phyloP scores from a whole-genome alignment of 2,329 filamentous ascomycete genomes.

The Arthrobotrys megalospora region DNA sequence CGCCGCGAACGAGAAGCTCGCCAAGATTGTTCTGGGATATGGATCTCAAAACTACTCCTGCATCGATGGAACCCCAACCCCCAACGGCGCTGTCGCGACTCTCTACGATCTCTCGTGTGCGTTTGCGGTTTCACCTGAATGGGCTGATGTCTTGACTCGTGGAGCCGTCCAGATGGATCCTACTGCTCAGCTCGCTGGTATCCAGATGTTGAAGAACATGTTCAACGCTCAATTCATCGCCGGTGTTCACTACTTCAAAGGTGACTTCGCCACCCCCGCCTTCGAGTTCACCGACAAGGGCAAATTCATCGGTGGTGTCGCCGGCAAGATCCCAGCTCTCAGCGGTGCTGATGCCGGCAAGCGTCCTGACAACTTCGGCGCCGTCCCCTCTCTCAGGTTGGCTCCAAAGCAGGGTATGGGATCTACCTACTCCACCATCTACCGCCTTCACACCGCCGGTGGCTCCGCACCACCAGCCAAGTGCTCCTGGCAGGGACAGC shows the following conservation, averaged over 20 bases:
- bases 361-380: constrained; percentile 72
- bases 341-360: constrained; percentile 50
- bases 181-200: constrained; percentile 65
- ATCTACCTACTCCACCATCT: constrained; percentile 77
- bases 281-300: constrained; percentile 79
- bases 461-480: constrained; percentile 79
- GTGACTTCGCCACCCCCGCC: constrained; percentile 78
- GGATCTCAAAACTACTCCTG: constrained; percentile 97
- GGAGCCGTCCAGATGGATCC: constrained; percentile 75
- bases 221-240: constrained; percentile 71
- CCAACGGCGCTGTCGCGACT: constrained; percentile 81
- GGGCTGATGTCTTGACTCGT: constrained; percentile 76
- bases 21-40: constrained; percentile 79
- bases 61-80: constrained; percentile 75
- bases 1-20: constrained; percentile 22
- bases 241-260: constrained; percentile 87
- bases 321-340: constrained; percentile 73
- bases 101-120: constrained; percentile 92
- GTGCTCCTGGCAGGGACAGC: constrained; percentile 71
- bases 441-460: constrained; percentile 86
- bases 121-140: constrained; percentile 75
- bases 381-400: constrained; percentile 87
- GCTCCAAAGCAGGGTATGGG: constrained; percentile 70
- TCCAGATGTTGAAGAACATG: constrained; percentile 71
- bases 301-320: constrained; percentile 71